Base-by-base conservation (phyloP, 2,329 filamentous ascomycete genomes). In the Davidsoniella eucalypti region DNA sequence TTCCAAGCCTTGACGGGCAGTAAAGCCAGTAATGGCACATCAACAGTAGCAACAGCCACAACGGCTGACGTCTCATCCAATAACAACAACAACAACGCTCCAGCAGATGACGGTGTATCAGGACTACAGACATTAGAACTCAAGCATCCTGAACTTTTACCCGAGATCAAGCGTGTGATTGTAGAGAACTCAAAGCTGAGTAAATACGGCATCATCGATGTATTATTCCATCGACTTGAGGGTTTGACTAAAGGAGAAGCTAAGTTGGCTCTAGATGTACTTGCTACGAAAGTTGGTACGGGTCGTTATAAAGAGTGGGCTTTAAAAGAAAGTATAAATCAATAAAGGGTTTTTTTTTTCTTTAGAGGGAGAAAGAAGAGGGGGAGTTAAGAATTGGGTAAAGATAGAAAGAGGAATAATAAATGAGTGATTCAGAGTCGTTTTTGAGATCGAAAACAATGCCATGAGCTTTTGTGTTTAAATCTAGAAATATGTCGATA, bases 41-140 rank as follows among this genome's bases (percentile, higher is more conserved):
- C 36, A 54, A 7, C 55, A 73, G 71, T 69, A 49, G 60, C 61
- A 51, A 65, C 77, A 12, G 65, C 72, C 36, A 66, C 62, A 64
- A 79, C 64, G 44, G 62, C 63, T 6, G 90, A 96, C 56, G 81
- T 96, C 59, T 92, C 92, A 0, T 93, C 90, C 61, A 88, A 85
- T 0, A 78, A 77, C 0, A 64, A 69, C 0, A 96, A 96, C 63
- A 96, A 92, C 92, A n/a, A n/a, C n/a, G 65, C 70, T 26, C 55
- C 65, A 1, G 67, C 68, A 51, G 59, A 58, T 16, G 65, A 64
- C 54, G 16, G 48, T 9, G 17, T 14, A 56, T 2, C 48, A 54
- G 4, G 57, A 55, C 26, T 10, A 10, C 64, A 66, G 43, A 64
- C 66, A 54, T 55, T 61, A 4, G 54, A 56, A 16, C 50, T 56